Base-by-base conservation (phyloP, 2,329 filamentous ascomycete species). In the Plectosphaerella sp. region DNA sequence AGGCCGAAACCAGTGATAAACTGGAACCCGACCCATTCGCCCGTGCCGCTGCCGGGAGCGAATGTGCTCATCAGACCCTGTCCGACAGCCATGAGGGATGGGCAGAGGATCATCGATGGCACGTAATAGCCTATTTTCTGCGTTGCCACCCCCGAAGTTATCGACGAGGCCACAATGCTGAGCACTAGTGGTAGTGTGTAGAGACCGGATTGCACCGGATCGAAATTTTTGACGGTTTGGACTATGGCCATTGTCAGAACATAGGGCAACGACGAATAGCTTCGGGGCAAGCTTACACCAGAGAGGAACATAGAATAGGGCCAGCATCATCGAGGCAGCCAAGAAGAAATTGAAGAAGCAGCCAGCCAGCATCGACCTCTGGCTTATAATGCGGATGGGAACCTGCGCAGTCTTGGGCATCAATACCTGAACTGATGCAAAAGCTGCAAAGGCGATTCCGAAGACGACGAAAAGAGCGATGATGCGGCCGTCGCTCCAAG, bases 11-110 rank as follows among this genome's bases (percentile, higher is more conserved):
- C 83, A 7, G 77, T 70, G 18, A 86, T 61, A 51, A 82, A 79
- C 59, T 86, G 80, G 59, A 72, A 86, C 12, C 72, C 79, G 51
- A 84, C 81, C 83, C 83, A 86, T 54, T 78, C 72, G 2, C 70
- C 64, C 2, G 75, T 72, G 3, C 67, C 65, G 14, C 77, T 78
- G 48, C 64, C 57, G 2, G 75, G 73, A 15, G 63, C 67, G 33
- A 85, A 75, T 0, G 80, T 86, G 51, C 74, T 82, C 58, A 86
- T 68, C 12, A 86, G 72, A 2, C 83, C 83, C 48, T 77, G 68
- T 20, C 80, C 81, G 9, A 80, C 57, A 7, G 77, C 68, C 70
- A 75, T 75, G 57, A 80, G 64, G 54, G 71, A 69, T 3, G 80
- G 74, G 8, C 74, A 74, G 15, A 73, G 42, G 15, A 84, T 67